Evolutionary conservation across 164 flowering plant genomes (phyloP).

Genomic region (Vitis riparia): DNA sequence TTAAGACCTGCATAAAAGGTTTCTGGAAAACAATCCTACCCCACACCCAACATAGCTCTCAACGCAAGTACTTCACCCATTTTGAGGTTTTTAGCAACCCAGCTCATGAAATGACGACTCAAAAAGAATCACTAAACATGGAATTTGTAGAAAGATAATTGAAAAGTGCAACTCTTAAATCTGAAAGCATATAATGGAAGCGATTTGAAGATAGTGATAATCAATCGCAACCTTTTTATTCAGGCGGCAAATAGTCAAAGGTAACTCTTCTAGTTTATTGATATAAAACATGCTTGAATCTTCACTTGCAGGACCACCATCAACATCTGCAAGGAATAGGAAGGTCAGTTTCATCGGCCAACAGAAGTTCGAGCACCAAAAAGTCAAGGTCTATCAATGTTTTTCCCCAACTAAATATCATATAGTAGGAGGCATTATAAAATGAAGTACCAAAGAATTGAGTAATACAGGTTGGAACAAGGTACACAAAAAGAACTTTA

Average conservation of each 20-base stretch:
- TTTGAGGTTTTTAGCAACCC: too few relatives aligned
- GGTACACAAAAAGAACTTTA: background rate
- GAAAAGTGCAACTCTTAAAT: too few relatives aligned
- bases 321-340: conserved; percentile 34
- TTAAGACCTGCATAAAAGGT: too few relatives aligned
- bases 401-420: background rate
- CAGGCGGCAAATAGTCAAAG: conserved; percentile 50
- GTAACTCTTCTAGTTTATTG: conserved; percentile 68
- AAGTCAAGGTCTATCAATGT: background rate
- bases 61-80: too few relatives aligned
- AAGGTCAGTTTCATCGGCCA: conserved; percentile 1
- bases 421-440: background rate
- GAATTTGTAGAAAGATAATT: too few relatives aligned
- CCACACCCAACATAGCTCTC: too few relatives aligned
- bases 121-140: too few relatives aligned
- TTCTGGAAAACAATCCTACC: too few relatives aligned
- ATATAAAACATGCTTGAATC: conserved; percentile 30
- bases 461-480: background rate
- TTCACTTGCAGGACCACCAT: conserved; percentile 24
- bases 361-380: background rate
- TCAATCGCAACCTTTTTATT: conserved; percentile 48
- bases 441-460: background rate
- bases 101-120: too few relatives aligned
- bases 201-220: background rate
- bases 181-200: too few relatives aligned